Evolutionary conservation across 345 rosid species (phyloP), one percentile per base, ranked within the genome.

Genomic region (Xanthoceras sorbifolium): DNA sequence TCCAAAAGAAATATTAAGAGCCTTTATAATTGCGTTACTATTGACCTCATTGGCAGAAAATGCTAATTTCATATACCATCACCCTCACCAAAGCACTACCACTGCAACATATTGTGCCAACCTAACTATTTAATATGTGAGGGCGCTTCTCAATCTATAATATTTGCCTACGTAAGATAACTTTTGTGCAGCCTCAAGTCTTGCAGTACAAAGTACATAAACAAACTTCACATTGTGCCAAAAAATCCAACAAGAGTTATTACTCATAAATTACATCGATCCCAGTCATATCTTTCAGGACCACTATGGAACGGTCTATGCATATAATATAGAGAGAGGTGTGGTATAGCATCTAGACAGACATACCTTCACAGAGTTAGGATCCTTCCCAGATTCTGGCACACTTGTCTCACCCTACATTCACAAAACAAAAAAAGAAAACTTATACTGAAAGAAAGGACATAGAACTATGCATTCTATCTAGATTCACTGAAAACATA

Each of bases 381-480:
- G 83, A 31, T 94, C 99, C 76, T 90, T 91, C 59, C 84, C 93
- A 2, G 91, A 69, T 81, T 97, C 98, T 72, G 89, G 81, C 75
- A 72, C 88, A 82, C 55, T 77, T 4, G 85, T 82, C 84, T 97
- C 99, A 28, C 99, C 99, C 99, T 97, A 86, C 80, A 85, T 81
- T 25, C 73, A 77, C 75, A 84, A 75, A 83, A 61, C 52, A 29
- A 59, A 50, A 55, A 75, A 81, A 10, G 54, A 57, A 15, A 25
- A 46, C 11, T 40, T 40, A 25, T 67, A 74, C 48, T 34, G 1
- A 83, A 75, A 63, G 40, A 18, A 76, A 65, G 52, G n/a, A 76
- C 26, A 79, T 55, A 29, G 71, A 36, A 44, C 9, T 15, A 55
- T 40, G 55, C 25, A 32, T 20, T 78, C 63, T 78, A 29, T 52